These are phyloP conservation scores for Cladosporium sp. DNA, from an alignment of 2,329 filamentous ascomycete genomes.

Conservation along the genomic window DNA sequence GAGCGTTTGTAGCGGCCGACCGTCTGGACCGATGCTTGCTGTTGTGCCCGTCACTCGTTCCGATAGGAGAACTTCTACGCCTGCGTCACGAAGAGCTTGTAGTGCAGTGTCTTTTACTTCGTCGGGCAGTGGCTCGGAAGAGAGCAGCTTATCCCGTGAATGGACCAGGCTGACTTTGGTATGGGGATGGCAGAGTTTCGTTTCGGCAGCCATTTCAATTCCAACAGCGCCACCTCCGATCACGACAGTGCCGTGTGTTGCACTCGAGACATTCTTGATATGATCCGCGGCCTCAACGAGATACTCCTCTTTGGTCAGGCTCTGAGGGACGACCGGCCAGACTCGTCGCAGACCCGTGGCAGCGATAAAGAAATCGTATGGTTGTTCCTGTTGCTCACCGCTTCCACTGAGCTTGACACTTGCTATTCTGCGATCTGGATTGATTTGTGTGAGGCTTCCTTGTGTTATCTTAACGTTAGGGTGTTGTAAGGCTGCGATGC, in stretches of 20 bases:
- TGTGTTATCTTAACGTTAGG: slow-evolving; percentile 63
- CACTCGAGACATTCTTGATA: slow-evolving; percentile 49
- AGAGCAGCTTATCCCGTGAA: slow-evolving; percentile 65
- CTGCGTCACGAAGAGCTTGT: slow-evolving; percentile 55
- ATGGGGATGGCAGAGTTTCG: slow-evolving; percentile 63
- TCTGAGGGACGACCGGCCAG: slow-evolving; percentile 70
- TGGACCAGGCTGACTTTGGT: slow-evolving; percentile 70
- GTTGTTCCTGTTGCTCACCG: slow-evolving; percentile 24
- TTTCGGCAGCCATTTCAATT: slow-evolving; percentile 75
- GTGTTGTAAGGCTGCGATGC: slow-evolving; percentile 62
- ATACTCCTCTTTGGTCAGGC: slow-evolving; percentile 58
- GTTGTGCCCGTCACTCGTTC: slow-evolving; percentile 53
- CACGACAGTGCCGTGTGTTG: slow-evolving; percentile 59
- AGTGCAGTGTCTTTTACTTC: slow-evolving; percentile 62
- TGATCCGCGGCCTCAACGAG: slow-evolving; percentile 59
- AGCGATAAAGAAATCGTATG: slow-evolving; percentile 73
- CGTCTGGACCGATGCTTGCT: slow-evolving; percentile 45
- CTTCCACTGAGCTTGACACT: slow-evolving; percentile 43
- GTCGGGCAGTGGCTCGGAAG: slow-evolving; percentile 67
- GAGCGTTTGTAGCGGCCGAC: slow-evolving; percentile 41
- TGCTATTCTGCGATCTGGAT: slow-evolving; percentile 58
- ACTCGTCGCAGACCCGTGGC: slow-evolving; percentile 65
- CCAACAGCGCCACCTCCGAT: slow-evolving; percentile 77
- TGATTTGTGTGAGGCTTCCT: slow-evolving; percentile 58
- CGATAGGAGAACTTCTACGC: slow-evolving; percentile 62